Evolutionary conservation across 208 protist species (phyloP), one percentile per base, ranked within the genome.

Genomic region (Tritrichomonas foetus): DNA sequence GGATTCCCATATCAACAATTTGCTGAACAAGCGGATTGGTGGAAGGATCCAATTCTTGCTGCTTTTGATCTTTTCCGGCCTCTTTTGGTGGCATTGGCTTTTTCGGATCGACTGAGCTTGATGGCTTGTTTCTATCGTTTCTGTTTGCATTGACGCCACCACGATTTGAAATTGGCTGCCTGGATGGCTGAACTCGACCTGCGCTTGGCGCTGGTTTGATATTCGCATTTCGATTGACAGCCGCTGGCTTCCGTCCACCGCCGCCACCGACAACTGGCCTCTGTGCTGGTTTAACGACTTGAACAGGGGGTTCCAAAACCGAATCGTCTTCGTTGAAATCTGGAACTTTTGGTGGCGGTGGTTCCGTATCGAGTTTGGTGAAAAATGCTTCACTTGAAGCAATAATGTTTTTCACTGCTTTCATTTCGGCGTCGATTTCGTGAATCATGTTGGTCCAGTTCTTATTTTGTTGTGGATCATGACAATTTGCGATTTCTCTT

Each of bases 1-100:
- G 27, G 57, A 89, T 89, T 53, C 78, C 78, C 78, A 89, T 89
- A 57, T 89, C 78, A 30, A 89, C 36, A 33, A 89, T 89, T 57
- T 89, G 78, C 57, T 89, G 78, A 25, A 89, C 47, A 5, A 89
- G 47, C 14, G 74, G 74, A 82, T 82, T 82, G 47, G 74, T 82
- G 41, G 74, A 82, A 8, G 74, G 74, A 82, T 82, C 74, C 3
- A 82, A 30, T 53, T 82, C 33, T 75, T 75, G 36, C 41, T 41
- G 74, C 41, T 50, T 33, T 33, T 1, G 41, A 50, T 82, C 50
- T 82, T 14, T 82, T 39, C 27, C 50, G 33, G 50, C 50, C 50
- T 82, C 14, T 39, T 16, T 82, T 82, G 14, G 33, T 44, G 3
- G 5, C 74, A 20, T 82, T 30, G 13, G 74, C 33, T 47, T 50